Percentiles rank a stretch among this genome's conserved stretches.
These are phyloP conservation scores for Hyaloraphidium curvatum DNA, from an alignment of 192 early-diverging fungal genomes.

Conservation along the genomic window DNA sequence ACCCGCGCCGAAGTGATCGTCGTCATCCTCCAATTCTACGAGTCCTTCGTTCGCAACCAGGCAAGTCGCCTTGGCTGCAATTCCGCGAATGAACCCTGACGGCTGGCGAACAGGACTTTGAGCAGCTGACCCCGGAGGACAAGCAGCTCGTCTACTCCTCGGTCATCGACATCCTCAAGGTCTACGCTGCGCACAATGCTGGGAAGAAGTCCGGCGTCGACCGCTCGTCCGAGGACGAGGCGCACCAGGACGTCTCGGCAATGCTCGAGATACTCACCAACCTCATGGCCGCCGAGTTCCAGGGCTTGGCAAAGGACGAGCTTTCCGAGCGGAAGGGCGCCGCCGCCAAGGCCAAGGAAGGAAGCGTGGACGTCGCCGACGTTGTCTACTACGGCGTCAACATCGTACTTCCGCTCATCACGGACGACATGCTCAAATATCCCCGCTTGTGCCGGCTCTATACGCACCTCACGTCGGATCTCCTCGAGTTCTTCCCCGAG, in stretches of 20 bases:
- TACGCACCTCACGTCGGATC: slow-evolving; percentile 37
- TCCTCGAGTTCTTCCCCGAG: slow-evolving; percentile 43
- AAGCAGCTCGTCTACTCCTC: slow-evolving; percentile 24
- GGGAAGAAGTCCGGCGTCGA: slow-evolving; percentile 20
- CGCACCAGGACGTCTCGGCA: slow-evolving; percentile 38
- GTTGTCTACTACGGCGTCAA: slow-evolving; percentile 54
- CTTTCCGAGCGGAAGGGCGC: slow-evolving; percentile 12
- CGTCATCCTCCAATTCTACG: slow-evolving; percentile 34
- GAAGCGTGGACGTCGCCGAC: slow-evolving; percentile 24
- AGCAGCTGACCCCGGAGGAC: slow-evolving; percentile 18
- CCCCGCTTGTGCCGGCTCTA: slow-evolving; percentile 41
- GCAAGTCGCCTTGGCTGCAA: no score
- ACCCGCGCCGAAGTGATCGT: slow-evolving; percentile 41
- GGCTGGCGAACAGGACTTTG: slow-evolving; percentile 22
- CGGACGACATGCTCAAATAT: slow-evolving; percentile 46
- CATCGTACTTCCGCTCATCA: slow-evolving; percentile 47
- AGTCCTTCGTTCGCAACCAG: not conserved
- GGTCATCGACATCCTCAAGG: slow-evolving; percentile 27
- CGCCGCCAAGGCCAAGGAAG: slow-evolving; percentile 8
- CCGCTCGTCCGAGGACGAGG: slow-evolving; percentile 40
- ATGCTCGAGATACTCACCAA: slow-evolving; percentile 36
- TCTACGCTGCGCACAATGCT: slow-evolving; percentile 20
- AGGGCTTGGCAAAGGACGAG: slow-evolving; percentile 21
- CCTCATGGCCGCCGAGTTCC: slow-evolving; percentile 35
- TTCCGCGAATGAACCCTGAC: no score